Evolutionary conservation across 805 yeast genomes (phyloP), one percentile per base, ranked within the genome.

Genomic region (Candida michaelii): DNA sequence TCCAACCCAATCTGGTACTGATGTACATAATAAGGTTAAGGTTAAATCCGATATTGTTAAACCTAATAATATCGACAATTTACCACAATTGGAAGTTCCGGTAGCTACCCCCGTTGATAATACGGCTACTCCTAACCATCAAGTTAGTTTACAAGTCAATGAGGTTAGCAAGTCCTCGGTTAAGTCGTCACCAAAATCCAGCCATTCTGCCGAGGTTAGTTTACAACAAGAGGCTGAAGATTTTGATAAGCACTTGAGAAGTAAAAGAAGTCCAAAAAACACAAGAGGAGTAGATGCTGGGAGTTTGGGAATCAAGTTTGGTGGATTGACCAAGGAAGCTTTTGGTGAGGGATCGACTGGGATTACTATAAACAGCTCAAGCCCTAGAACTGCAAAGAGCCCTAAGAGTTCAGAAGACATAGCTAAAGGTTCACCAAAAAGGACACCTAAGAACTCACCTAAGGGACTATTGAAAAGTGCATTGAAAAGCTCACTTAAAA

Each of bases 181-280:
- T n/a, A 27, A 36, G 24, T 27, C 39, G 3, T 8, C 39, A 6
- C 39, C 39, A 14, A 24, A 21, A 23, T 11, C 30, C n/a, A 35
- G 30, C 11, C 10, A 15, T 8, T 15, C 5, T 25, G 11, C 24
- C 35, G 25, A 31, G 25, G 40, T 18, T 11, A 44, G 57, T 2
- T 39, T 56, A 7, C 52, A 55, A 16, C 63, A 60, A 25, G 66
- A 63, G 35, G 50, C 47, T 8, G 43, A 39, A 3, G 50, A 55
- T 40, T 63, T 62, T 44, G 65, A 64, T 44, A 41, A 48, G 14
- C 48, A 45, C 19, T 49, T 57, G 36, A 35, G 35, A 12, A 9
- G 16, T n/a, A 27, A 33, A 14, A 25, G 23, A 13, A 11, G 14
- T 18, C 18, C 11, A 25, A 25, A 12, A 15, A 10, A 6, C 23